Evolutionary conservation across 2,329 filamentous ascomycete genomes (phyloP).

Genomic region (Ophiobolus disseminans): DNA sequence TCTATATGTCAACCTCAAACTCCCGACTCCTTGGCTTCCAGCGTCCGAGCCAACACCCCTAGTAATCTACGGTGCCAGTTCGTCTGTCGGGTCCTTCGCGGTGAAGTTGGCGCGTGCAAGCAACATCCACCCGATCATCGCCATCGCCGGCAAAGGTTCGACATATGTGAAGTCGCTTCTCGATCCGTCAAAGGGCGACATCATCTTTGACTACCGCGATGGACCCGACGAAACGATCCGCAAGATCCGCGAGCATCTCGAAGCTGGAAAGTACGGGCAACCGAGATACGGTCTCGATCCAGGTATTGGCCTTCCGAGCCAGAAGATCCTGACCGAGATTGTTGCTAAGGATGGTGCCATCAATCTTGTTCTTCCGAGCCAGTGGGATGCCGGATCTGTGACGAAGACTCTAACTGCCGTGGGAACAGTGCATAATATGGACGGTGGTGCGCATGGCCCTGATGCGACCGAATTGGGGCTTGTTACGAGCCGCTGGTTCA

Average conservation of each 20-base stretch:
- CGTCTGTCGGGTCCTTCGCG: constrained; percentile 45
- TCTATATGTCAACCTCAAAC: constrained; percentile 47
- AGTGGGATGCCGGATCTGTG: neutral
- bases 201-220: constrained; percentile 58
- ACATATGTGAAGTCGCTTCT: constrained; percentile 41
- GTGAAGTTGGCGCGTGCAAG: constrained; percentile 42
- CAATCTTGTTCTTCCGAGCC: neutral
- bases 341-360: neutral
- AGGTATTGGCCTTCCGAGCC: neutral
- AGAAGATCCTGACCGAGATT: neutral
- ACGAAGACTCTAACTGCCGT: neutral
- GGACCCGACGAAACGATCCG: constrained; percentile 52
- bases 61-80: constrained; percentile 45
- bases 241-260: neutral
- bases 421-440: neutral
- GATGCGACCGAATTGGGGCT: neutral
- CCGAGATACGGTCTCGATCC: neutral
- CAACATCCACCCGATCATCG: constrained; percentile 49
- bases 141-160: constrained; percentile 41
- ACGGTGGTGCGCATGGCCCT: constrained; percentile 8
- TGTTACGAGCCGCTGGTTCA: constrained; percentile 41
- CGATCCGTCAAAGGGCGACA: constrained; percentile 43
- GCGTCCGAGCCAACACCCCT: constrained; percentile 20
- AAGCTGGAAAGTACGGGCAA: neutral
- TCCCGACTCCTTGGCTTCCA: constrained; percentile 47